Conservation (phyloP, 2,329 filamentous ascomycete species). For the Bimuria novae-zelandiae region DNA sequence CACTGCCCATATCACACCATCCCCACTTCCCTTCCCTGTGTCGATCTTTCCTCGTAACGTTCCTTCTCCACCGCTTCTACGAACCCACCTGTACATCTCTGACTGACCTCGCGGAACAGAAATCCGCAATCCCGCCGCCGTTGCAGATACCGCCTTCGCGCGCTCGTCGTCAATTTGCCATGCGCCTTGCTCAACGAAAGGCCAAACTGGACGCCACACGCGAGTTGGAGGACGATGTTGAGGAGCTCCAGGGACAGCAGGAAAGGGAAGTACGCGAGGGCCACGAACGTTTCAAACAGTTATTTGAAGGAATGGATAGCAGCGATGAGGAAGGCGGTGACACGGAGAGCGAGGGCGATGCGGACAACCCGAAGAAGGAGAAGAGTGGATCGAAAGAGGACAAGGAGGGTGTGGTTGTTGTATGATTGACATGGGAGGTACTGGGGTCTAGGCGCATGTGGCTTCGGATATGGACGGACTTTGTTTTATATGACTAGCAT, state of each 20-base stretch:
- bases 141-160: slow-evolving; percentile 85
- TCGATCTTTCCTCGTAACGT: neutral
- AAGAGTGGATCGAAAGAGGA: slow-evolving; percentile 11
- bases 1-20: neutral
- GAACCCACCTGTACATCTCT: neutral
- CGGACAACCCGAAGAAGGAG: slow-evolving; percentile 13
- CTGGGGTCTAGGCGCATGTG: neutral
- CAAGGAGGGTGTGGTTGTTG: slow-evolving; percentile 1
- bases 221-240: slow-evolving; percentile 26
- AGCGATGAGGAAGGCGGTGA: slow-evolving; percentile 33
- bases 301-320: slow-evolving; percentile 42
- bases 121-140: slow-evolving; percentile 59
- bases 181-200: slow-evolving; percentile 67
- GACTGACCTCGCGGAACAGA: slow-evolving; percentile 6
- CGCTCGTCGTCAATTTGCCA: slow-evolving; percentile 87
- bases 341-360: slow-evolving; percentile 7
- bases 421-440: neutral
- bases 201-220: slow-evolving; percentile 34
- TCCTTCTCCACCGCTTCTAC: neutral
- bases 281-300: slow-evolving; percentile 37
- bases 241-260: slow-evolving; percentile 21
- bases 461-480: neutral
- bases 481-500: too few relatives aligned
- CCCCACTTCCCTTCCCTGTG: neutral
- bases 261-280: slow-evolving; percentile 39